Evolutionary conservation across 345 rosid species (phyloP), one percentile per base, ranked within the genome.

Genomic region (Punica granatum): DNA sequence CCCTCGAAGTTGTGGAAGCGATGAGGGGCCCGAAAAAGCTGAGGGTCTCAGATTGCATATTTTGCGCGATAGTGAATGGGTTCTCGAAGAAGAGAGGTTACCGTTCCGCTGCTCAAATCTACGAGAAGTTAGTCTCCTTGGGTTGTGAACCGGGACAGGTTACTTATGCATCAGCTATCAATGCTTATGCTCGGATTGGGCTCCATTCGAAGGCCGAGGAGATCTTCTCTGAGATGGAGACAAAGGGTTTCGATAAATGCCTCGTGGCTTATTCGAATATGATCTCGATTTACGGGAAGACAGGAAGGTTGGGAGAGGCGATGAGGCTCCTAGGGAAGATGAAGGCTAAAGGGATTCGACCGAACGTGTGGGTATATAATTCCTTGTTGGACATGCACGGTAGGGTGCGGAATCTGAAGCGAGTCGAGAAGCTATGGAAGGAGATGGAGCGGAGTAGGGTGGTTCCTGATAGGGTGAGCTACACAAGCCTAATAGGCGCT

Each of bases 301-400:
- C 78, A 32, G 85, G 87, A 11, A 85, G 89, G 74, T 56, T 76
- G 31, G 74, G 79, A 35, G 89, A 92, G 44, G 96, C 98, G 19
- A 78, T 81, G 86, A 81, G 80, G 67, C 82, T 90, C 9, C 73
- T 88, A 58, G 98, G 87, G 0, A 83, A 81, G 76, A 92, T 92
- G 98, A 92, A 92, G 64, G 84, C 75, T 60, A 80, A 77, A 71
- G 96, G 92, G 32, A 86, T 90, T 44, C 63, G 75, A 63, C 98
- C 92, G 16, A 92, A 90, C 70, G 86, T 88, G 41, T 92, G 92
- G 95, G 75, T 92, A 7, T 92, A 88, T 84, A 92, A 92, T 67
- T 75, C 92, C 8, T 73, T 92, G 71, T 67, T 92, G 75, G 95
- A 92, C 46, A 92, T 86, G 96, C 95, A 90, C 30, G 92, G 96